Percentiles rank a stretch among this genome's conserved stretches.
These are phyloP conservation scores for Linderniella brevidens DNA, from an alignment of 257 asterid genomes.

Conservation along the genomic window DNA sequence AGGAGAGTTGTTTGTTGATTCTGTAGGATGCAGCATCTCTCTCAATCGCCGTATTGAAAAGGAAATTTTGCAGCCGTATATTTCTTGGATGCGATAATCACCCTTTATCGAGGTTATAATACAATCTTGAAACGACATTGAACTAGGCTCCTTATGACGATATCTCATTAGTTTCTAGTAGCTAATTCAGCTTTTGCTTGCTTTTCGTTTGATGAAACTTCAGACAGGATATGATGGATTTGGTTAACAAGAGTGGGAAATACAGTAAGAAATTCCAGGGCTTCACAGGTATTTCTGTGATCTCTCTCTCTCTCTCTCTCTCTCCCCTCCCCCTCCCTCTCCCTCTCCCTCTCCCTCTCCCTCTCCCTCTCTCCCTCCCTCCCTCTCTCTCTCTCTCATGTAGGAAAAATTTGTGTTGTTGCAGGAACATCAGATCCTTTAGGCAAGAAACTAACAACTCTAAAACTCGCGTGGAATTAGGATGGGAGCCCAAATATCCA, in stretches of 20 bases:
- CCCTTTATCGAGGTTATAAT: slow-evolving; percentile 54
- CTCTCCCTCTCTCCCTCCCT: no score
- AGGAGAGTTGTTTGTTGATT: no score
- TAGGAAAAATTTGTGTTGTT: neutral
- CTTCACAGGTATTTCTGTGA: slow-evolving; percentile 28
- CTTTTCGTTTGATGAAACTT: no score
- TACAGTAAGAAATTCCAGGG: slow-evolving; percentile 31
- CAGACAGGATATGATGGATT: slow-evolving; percentile 58
- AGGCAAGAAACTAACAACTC: slow-evolving; percentile 53
- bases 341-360: no score
- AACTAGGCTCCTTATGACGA: no score
- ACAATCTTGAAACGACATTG: no score
- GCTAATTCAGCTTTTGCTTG: no score
- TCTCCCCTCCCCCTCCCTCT: no score
- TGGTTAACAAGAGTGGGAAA: slow-evolving; percentile 47
- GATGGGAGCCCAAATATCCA: slow-evolving; percentile 59
- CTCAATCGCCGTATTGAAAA: slow-evolving; percentile 32
- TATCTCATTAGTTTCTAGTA: no score
- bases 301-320: no score
- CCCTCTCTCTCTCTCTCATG: no score
- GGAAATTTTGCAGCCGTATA: slow-evolving; percentile 28
- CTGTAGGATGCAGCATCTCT: slow-evolving; percentile 66
- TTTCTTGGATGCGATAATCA: slow-evolving; percentile 65
- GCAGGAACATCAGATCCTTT: slow-evolving; percentile 50
- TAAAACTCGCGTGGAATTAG: slow-evolving; percentile 40